Base-by-base conservation (phyloP, 2,329 filamentous ascomycete species). In the Ophiocordyceps polyrhachis-furcata region DNA sequence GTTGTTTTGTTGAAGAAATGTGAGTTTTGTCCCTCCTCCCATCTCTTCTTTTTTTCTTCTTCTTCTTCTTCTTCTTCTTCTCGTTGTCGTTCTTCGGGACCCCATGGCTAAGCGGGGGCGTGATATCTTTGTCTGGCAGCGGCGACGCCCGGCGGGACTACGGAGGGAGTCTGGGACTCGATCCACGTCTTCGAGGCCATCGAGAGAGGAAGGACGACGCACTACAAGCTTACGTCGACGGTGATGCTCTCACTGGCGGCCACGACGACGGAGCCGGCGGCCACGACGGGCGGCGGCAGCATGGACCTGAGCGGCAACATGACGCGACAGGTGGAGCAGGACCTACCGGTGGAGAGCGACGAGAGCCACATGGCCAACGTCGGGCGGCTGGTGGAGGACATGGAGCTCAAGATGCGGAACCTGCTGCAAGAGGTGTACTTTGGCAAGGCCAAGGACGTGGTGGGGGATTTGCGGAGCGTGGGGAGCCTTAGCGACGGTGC, bases 321-420 rank as follows among this genome's bases (percentile, higher is more conserved):
- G 87, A 96, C 91, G 47, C 78, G 91, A 49, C 91, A 98, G 70
- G 78, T 95, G 44, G 89, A 98, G 69, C 78, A 83, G 57, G 88
- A 96, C 63, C 70, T 94, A 59, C 77, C 84, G 9, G 84, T 95
- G 35, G 86, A 93, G 53, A 82, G 81, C 56, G 89, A 96, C 63
- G 81, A 83, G 53, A 86, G 83, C 62, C 91, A 98, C 69, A 91
- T 98, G 55, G 84, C 83, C 55, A 98, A 98, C 64, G 85, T 96
- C 48, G 91, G 91, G 47, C 74, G 81, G 51, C 72, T 98, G 58
- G 88, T 98, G 44, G 91, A 98, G 70, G 91, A 98, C 63, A 96
- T 98, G 91, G 91, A 98, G 68, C 77, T 95, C 61, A 94, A 95
- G 73, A 96, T 98, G 91, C 78, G 91, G 52, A 98, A 98, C 64